Conservation (phyloP, 805 yeast genomes). For the Lachancea thermotolerans region DNA sequence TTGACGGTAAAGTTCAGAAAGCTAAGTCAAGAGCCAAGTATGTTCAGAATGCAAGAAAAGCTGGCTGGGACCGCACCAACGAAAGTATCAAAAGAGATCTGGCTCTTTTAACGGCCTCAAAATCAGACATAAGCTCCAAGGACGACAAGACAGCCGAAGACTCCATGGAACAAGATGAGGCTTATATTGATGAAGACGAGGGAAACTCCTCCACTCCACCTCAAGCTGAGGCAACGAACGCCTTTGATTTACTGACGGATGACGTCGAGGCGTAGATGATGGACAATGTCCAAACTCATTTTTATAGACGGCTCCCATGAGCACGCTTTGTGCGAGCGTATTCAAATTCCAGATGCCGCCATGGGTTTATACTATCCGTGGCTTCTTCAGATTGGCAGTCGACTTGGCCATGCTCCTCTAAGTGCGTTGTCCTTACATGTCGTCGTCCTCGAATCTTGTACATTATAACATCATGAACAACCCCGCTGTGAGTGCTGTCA, state of each 20-base stretch:
- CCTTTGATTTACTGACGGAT: conserved; percentile 28
- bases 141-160: conserved; percentile 16
- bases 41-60: conserved; percentile 55
- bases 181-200: conserved; percentile 4
- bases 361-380: too few species aligned
- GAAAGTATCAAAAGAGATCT: conserved; percentile 36
- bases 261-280: conserved; percentile 27
- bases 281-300: not conserved
- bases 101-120: conserved; percentile 6
- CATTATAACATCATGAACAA: too few species aligned
- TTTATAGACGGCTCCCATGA: too few species aligned
- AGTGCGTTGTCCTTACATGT: too few species aligned
- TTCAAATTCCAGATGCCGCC: too few species aligned
- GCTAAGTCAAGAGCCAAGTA: conserved; percentile 58
- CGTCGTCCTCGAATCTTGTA: too few species aligned
- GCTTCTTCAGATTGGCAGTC: too few species aligned
- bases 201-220: not conserved
- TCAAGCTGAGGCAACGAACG: conserved; percentile 13
- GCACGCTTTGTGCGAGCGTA: too few species aligned
- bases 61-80: conserved; percentile 69
- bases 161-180: conserved; percentile 18
- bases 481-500: too few species aligned
- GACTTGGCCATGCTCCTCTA: too few species aligned
- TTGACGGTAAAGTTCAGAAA: conserved; percentile 56
- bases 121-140: not conserved